Conservation (phyloP, 306 rosid genomes). For the Comarum palustre region DNA sequence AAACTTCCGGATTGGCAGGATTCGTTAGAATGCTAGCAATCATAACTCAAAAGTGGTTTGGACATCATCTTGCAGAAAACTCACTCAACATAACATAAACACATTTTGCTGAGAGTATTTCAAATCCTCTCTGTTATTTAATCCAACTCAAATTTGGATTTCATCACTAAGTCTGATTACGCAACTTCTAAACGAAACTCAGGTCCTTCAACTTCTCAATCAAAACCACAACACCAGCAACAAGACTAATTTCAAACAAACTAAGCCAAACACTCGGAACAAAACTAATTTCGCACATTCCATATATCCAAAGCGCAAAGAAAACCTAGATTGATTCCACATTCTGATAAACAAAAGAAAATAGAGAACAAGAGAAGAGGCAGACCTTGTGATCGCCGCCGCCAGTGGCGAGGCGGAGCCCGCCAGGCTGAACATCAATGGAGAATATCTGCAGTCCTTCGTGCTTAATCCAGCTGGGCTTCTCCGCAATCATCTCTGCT, state of each 20-base stretch:
- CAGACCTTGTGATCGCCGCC: constrained; percentile 98
- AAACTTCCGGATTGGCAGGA: background rate
- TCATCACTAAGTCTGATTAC: background rate
- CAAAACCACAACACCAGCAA: background rate
- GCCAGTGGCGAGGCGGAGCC: constrained; percentile 88
- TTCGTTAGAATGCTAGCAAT: background rate
- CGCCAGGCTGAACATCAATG: constrained; percentile 96
- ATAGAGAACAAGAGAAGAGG: constrained; percentile 11
- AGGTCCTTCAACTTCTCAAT: background rate
- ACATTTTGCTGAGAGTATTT: background rate
- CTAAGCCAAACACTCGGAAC: background rate
- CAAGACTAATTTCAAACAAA: background rate
- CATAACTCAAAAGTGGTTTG: background rate
- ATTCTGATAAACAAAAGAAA: constrained; percentile 5
- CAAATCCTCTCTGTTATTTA: background rate
- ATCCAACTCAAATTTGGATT: background rate
- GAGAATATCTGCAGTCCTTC: constrained; percentile 98
- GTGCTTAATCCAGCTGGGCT: constrained; percentile 92
- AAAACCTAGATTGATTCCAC: background rate
- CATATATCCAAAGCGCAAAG: background rate
- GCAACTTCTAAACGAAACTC: background rate
- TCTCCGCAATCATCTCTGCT: constrained; percentile 79
- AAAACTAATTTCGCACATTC: background rate
- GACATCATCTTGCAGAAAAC: background rate
- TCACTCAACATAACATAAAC: background rate